Percentiles rank a stretch among this genome's conserved stretches.
These are phyloP conservation scores for Phyllostachys edulis DNA, from an alignment of 176 grass and related monocot genomes.

Conservation along the genomic window DNA sequence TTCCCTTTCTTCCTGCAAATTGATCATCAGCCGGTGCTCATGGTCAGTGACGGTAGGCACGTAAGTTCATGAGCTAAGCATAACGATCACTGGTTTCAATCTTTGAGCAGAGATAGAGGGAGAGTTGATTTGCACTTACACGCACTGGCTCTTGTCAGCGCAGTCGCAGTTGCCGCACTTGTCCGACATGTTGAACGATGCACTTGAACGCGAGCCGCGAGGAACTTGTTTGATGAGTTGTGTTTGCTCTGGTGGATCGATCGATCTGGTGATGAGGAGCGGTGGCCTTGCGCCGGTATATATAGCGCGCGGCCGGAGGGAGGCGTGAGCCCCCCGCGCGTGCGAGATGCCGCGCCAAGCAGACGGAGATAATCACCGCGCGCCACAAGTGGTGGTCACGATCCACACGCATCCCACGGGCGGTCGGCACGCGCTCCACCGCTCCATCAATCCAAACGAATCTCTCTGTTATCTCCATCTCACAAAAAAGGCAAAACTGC, in stretches of 20 bases:
- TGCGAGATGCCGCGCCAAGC: not conserved
- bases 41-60: too few relatives aligned
- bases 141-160: constrained; percentile 69
- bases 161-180: constrained; percentile 95
- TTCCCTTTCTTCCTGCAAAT: constrained; percentile 68
- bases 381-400: too few relatives aligned
- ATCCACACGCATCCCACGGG: not conserved
- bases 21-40: not conserved
- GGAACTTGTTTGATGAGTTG: too few relatives aligned
- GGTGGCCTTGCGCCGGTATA: not conserved
- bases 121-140: constrained; percentile 39
- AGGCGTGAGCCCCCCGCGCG: not conserved
- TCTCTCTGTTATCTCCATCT: not conserved
- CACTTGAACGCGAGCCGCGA: too few relatives aligned
- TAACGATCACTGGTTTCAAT: not conserved
- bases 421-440: not conserved
- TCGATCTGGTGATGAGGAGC: too few relatives aligned
- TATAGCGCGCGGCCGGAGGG: not conserved
- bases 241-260: too few relatives aligned
- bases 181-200: constrained; percentile 50
- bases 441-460: not conserved
- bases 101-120: too few relatives aligned
- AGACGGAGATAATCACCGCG: too few relatives aligned
- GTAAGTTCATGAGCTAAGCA: too few relatives aligned
- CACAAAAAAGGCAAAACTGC: too few relatives aligned